Base-by-base conservation (phyloP, 768 basidiomycete species). In the Tulasnella sp. region DNA sequence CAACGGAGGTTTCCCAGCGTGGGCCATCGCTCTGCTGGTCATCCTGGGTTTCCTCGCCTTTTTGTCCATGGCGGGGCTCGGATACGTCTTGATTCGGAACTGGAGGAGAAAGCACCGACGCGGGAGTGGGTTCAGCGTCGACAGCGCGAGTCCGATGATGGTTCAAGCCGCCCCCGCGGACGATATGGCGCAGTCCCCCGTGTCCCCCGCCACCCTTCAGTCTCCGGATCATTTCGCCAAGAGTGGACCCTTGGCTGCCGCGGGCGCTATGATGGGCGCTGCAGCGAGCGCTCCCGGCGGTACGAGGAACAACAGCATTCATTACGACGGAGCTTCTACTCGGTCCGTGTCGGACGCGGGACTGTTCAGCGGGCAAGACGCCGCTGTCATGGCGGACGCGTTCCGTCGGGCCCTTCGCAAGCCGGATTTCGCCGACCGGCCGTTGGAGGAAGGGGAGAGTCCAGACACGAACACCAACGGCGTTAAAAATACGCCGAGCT, bases 11-110 rank as follows among this genome's bases (percentile, higher is more conserved):
- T 96, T 96, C 84, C 96, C 95, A 12, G 91, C 91, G 84, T 96
- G 95, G 96, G 96, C 94, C 14, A 97, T 97, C 83, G 95, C 96
- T 77, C 93, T 96, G 82, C 94, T 96, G 77, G 93, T 93, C 73
- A 90, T 96, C 60, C 90, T 97, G 37, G 95, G 94, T 37, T 93
- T 96, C 86, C 88, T 96, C 81, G 94, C 95, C 79, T 91, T 96
- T 81, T 89, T 91, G 64, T 91, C 93, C 20, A 87, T 90, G 7
- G 91, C 92, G 82, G 85, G 93, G 76, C 89, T 95, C 77, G 87
- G 88, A 50, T 95, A 94, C 88, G 86, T 95, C 85, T 89, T 95
- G 84, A 86, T 94, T 85, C 91, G 93, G 42, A 90, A 92, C 50
- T 83, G 94, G 76, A 91, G 93, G 64, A 40, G 72, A 46, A 42